These are phyloP conservation scores for Rubia balearica DNA, from an alignment of 305 asterid species.

Conservation along the genomic window DNA sequence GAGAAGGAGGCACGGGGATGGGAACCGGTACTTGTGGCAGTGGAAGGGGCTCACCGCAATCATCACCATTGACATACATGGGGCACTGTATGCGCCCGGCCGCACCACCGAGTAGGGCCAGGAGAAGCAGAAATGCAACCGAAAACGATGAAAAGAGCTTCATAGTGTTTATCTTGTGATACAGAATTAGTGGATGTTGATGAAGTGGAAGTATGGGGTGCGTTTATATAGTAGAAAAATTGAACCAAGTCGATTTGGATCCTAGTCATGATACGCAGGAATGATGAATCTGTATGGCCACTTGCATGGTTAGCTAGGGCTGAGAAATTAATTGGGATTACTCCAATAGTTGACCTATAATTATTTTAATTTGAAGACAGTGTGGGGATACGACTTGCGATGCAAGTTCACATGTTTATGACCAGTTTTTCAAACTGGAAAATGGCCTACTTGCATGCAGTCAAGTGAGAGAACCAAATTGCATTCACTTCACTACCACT, in stretches of 20 bases:
- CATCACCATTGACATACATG: not conserved
- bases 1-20: not conserved
- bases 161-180: not conserved
- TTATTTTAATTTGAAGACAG: not conserved
- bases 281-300: not conserved
- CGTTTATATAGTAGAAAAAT: not conserved
- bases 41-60: not conserved
- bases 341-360: not conserved
- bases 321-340: not conserved
- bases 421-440: not conserved
- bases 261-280: not conserved
- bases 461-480: too few species aligned
- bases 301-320: not conserved
- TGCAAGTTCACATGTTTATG: not conserved
- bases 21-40: not conserved
- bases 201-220: not conserved
- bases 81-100: not conserved
- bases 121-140: not conserved
- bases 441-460: not conserved
- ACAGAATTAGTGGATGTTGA: not conserved
- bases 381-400: not conserved
- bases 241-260: not conserved
- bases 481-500: too few species aligned
- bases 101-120: not conserved
- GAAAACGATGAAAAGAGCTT: not conserved